Conservation (phyloP, 2,329 filamentous ascomycete species). For the Fusarium haematococcum region DNA sequence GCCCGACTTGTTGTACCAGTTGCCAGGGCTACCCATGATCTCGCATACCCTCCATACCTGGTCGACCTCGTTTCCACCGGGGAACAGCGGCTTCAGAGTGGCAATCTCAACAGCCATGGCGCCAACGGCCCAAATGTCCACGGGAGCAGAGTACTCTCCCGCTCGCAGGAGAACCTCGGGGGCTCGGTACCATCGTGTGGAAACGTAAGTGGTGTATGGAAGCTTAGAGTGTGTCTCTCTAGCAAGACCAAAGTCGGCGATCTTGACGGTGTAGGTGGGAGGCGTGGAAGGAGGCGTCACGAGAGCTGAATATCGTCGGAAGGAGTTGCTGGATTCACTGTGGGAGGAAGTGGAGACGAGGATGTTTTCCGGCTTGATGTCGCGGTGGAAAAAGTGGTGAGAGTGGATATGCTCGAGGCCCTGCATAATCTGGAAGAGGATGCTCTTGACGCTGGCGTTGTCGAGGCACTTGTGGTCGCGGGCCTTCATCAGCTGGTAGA, state of each 20-base stretch:
- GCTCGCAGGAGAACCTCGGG: conserved; percentile 94
- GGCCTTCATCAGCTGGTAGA: conserved; percentile 99
- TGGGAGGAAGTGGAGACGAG: conserved; percentile 91
- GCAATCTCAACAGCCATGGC: conserved; percentile 99
- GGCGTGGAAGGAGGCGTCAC: conserved; percentile 96
- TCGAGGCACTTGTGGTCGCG: conserved; percentile 95
- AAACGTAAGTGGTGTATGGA: conserved; percentile 98
- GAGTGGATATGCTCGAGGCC: conserved; percentile 97
- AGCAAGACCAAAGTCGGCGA: conserved; percentile 98
- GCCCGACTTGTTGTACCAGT: conserved; percentile 96
- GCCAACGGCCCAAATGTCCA: conserved; percentile 98
- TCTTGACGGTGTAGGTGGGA: conserved; percentile 95
- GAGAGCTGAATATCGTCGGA: conserved; percentile 91
- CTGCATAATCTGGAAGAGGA: conserved; percentile 95
- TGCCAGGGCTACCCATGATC: conserved; percentile 98
- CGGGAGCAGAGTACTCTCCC: conserved; percentile 95
- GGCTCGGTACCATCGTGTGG: conserved; percentile 96
- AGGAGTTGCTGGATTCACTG: conserved; percentile 84
- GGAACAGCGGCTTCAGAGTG: conserved; percentile 95
- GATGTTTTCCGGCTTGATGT: conserved; percentile 99
- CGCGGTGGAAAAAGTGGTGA: conserved; percentile 97
- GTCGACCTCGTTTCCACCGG: conserved; percentile 97
- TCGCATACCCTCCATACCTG: conserved; percentile 99
- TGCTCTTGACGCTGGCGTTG: conserved; percentile 93
- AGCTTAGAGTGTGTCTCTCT: conserved; percentile 96